Base-by-base conservation (phyloP, 1,284 basidiomycete species). In the Meripilus lineatus region DNA sequence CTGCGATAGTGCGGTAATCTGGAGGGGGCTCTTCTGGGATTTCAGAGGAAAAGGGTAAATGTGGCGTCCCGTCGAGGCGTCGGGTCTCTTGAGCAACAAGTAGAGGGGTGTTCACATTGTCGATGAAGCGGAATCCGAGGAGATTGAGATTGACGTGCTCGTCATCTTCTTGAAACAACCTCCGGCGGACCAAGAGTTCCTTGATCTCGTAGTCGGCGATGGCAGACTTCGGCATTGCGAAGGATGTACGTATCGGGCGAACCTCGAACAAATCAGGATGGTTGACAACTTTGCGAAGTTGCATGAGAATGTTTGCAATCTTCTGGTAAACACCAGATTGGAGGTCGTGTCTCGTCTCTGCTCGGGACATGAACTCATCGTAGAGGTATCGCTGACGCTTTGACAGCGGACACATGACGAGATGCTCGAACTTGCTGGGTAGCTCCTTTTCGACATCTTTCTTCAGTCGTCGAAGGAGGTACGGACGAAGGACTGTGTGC, bases 241-340 rank as follows among this genome's bases (percentile, higher is more conserved):
- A 95, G 5, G 91, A 93, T 1, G 94, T 97, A 35, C 91, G 80
- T 53, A 97, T 91, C 0, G 93, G 93, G 33, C 94, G 80, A 15
- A 95, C 89, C 66, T 98, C 95, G 63, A 98, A 97, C 18, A 98
- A 72, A 60, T 97, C 89, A 0, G 94, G 94, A 61, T 97, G 93
- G 56, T 96, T 96, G 71, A 93, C 95, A 32, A 93, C 91, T 67
- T 94, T 94, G 41, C 91, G 79, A 17, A 96, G 74, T 62, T 98
- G 95, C 94, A 98, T 98, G 47, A 98, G 75, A 48, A 95, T 90
- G 62, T 98, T 98, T 65, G 94, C 93, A 48, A 98, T 93, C 62
- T 93, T 93, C 63, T 86, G 83, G 55, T 89, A 89, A 1, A 85
- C 73, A 3, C 94, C 95, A 4, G 89, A 92, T 14, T 85, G 75